Percentiles rank a stretch among this genome's conserved stretches.
phyloP scores from a whole-genome alignment of 2,329 filamentous ascomycete species.

The Colletotrichum sp. region DNA sequence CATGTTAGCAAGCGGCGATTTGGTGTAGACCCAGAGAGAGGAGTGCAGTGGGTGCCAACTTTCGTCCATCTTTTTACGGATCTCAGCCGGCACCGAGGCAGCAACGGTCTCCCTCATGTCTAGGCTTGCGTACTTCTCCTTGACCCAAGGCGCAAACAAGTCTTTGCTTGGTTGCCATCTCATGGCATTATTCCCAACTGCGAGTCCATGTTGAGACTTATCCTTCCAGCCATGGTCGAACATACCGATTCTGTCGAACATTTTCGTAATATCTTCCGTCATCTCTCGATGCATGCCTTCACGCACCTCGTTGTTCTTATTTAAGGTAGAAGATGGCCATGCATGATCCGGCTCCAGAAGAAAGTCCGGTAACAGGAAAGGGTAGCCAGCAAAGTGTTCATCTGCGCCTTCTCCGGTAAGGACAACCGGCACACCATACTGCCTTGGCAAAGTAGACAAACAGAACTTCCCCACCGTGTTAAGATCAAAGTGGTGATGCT shows the following conservation, averaged over 20 bases:
- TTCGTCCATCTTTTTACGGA: constrained; percentile 24
- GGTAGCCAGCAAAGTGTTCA: constrained; percentile 60
- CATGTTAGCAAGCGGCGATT: constrained; percentile 26
- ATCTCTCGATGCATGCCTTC: constrained; percentile 3
- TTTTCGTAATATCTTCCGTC: background rate
- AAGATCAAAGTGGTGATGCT: constrained; percentile 46
- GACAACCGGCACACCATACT: constrained; percentile 57
- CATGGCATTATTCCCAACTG: background rate
- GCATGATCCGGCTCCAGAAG: constrained; percentile 52
- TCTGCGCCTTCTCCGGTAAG: constrained; percentile 58
- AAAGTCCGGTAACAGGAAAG: constrained; percentile 48
- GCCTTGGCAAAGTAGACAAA: constrained; percentile 47
- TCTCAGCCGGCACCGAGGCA: constrained; percentile 12
- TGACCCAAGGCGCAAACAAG: constrained; percentile 6
- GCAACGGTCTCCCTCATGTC: background rate
- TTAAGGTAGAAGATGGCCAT: constrained; percentile 27
- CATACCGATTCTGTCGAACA: constrained; percentile 11
- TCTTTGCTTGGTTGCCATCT: background rate
- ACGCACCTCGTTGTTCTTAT: background rate
- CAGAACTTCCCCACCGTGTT: constrained; percentile 57
- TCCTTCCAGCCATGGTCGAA: constrained; percentile 1
- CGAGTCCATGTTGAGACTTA: background rate
- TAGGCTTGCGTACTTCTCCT: background rate
- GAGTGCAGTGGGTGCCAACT: constrained; percentile 34
- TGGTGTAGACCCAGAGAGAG: constrained; percentile 29